Conservation (phyloP, 768 basidiomycete species). For the Agrocybe chaxingu region DNA sequence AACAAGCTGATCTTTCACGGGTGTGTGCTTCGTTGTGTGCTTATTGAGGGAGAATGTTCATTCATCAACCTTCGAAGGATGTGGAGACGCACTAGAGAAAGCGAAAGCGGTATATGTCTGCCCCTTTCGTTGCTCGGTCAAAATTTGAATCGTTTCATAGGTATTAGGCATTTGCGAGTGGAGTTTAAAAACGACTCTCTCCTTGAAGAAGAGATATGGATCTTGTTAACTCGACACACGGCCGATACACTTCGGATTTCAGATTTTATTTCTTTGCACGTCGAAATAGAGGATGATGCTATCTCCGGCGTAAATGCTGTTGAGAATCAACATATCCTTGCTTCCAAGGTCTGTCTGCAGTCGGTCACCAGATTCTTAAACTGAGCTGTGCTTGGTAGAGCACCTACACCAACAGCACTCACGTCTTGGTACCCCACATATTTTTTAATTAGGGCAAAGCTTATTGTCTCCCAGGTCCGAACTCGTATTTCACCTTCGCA, state of each 20-base stretch:
- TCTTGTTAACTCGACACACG: conserved; percentile 79
- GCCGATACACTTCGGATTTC: conserved; percentile 50
- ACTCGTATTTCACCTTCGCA: conserved; percentile 31
- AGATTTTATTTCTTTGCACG: conserved; percentile 68
- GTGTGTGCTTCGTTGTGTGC: conserved; percentile 34
- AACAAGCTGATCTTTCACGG: conserved; percentile 58
- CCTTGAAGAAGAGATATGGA: conserved; percentile 61
- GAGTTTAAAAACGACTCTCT: conserved; percentile 26
- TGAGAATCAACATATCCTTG: conserved; percentile 27
- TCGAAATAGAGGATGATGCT: conserved; percentile 43
- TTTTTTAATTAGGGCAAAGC: not conserved
- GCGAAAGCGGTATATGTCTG: conserved; percentile 24
- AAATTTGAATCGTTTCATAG: conserved; percentile 25
- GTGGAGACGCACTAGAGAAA: conserved; percentile 35
- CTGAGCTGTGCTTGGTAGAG: conserved; percentile 27
- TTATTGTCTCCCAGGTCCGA: conserved; percentile 26
- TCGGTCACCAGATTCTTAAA: not conserved
- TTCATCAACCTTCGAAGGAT: conserved; percentile 33
- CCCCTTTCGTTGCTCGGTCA: not conserved
- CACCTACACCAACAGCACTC: conserved; percentile 51
- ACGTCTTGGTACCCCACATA: conserved; percentile 35
- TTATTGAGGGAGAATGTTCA: not conserved
- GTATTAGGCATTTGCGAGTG: conserved; percentile 31
- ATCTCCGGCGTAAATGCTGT: conserved; percentile 19
- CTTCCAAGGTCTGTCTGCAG: conserved; percentile 32